These are phyloP conservation scores for Phytophthora colocasiae DNA, from an alignment of 352 stramenopile species.

Conservation along the genomic window DNA sequence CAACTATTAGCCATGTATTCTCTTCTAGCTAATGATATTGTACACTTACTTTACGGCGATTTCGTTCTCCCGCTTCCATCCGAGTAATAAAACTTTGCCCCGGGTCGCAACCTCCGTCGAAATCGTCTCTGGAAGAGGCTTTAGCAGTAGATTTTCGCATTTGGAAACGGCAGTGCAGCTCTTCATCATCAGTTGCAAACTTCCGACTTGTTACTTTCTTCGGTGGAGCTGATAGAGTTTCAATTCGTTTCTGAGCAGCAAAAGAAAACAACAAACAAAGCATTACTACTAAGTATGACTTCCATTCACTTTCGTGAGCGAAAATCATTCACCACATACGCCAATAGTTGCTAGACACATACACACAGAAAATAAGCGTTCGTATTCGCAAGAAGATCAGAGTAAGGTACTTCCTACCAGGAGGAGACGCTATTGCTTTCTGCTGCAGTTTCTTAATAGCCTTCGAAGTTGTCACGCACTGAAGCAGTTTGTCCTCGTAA, in stretches of 20 bases:
- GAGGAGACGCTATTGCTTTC: slow-evolving; percentile 48
- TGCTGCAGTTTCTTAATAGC: slow-evolving; percentile 59
- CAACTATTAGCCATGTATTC: slow-evolving; percentile 6
- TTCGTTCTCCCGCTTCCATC: slow-evolving; percentile 83
- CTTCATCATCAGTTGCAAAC: slow-evolving; percentile 79
- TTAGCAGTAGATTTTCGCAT: slow-evolving; percentile 32
- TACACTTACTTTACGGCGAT: slow-evolving; percentile 69
- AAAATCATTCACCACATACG: slow-evolving; percentile 21
- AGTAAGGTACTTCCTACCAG: slow-evolving; percentile 40
- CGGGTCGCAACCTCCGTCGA: slow-evolving; percentile 39
- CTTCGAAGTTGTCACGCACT: slow-evolving; percentile 50
- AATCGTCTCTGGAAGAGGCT: slow-evolving; percentile 31
- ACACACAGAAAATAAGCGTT: background rate
- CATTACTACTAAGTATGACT: no score
- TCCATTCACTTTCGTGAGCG: background rate
- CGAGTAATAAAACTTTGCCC: slow-evolving; percentile 64
- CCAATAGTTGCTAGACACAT: slow-evolving; percentile 29
- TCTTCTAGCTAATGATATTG: no score
- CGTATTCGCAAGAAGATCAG: background rate
- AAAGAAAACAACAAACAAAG: background rate
- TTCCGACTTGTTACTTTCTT: slow-evolving; percentile 49
- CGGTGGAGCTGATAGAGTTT: slow-evolving; percentile 60
- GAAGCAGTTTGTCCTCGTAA: slow-evolving; percentile 65
- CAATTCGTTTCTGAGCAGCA: slow-evolving; percentile 62
- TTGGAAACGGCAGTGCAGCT: slow-evolving; percentile 77